phyloP scores from a whole-genome alignment of 371 early-diverging fungal species.

The Batkoa obscura region DNA sequence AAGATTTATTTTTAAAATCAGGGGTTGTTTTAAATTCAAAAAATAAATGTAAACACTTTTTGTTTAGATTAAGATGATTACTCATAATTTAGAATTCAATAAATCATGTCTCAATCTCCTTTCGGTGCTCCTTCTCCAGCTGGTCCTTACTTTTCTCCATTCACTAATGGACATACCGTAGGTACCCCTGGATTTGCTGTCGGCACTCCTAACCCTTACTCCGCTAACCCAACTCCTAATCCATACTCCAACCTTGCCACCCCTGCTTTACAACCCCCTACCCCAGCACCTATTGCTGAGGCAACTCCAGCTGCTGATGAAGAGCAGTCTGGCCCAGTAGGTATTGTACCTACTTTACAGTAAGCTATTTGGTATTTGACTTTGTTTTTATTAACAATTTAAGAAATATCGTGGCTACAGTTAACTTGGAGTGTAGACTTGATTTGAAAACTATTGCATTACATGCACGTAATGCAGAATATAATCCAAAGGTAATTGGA shows the following conservation, averaged over 20 bases:
- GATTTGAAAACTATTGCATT: conserved; percentile 99
- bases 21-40: no score
- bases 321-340: conserved; percentile 35
- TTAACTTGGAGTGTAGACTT: conserved; percentile 97
- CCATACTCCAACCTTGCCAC: conserved; percentile 8
- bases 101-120: not conserved
- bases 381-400: conserved; percentile 6
- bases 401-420: conserved; percentile 99
- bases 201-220: conserved; percentile 3
- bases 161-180: not conserved
- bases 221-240: conserved; percentile 6
- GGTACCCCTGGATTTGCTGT: conserved; percentile 1
- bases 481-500: conserved; percentile 95
- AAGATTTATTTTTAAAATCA: no score
- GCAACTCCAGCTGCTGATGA: conserved; percentile 20
- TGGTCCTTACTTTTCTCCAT: conserved; percentile 4
- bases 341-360: conserved; percentile 70
- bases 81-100: no score
- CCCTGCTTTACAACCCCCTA: conserved; percentile 28
- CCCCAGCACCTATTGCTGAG: conserved; percentile 11
- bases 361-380: conserved; percentile 25
- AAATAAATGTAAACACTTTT: no score
- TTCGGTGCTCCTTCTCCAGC: conserved; percentile 4
- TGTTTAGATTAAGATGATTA: no score
- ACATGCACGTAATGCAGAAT: conserved; percentile 99